Base-by-base conservation (phyloP, 2,329 filamentous ascomycete genomes). In the Niveomyces coronatus region DNA sequence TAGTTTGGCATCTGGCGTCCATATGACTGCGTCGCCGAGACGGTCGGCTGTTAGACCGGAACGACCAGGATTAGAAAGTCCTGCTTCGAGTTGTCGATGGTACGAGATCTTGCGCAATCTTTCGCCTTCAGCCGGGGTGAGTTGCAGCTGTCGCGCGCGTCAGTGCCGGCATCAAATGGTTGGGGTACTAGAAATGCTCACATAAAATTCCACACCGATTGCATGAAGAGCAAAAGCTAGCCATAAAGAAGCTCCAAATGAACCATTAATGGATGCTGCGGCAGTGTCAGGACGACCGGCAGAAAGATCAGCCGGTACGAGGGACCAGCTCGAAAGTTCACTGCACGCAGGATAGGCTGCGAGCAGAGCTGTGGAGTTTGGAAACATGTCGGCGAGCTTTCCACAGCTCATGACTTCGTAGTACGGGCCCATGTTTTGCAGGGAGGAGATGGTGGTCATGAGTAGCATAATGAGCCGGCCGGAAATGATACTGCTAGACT, bases 81-180 rank as follows among this genome's bases (percentile, higher is more conserved):
- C 73, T 5, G 67, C 64, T 44, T 71, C 70, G 6, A 74, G 44
- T 46, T 79, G 74, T 30, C 65, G 59, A 49, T 74, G 64, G 46
- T 73, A 76, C 5, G 67, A 72, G 2, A 78, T 61, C n/a, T 63
- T 58, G 9, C 74, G 62, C 32, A 79, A 53, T 5, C 74, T 58
- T 31, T 75, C 60, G 1, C 58, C 56, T 47, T 79, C 74, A 10
- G 52, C 61, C 0, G 73, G 70, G 0, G 74, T 79, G 15, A 74
- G 51, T 3, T 51, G 56, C 16, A 77, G 53, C 56, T 76, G 46
- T 1, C 9, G 16, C 8, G n/a, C n/a, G n/a, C n/a, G n/a, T n/a
- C n/a, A n/a, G n/a, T n/a, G n/a, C n/a, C n/a, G n/a, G n/a, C n/a
- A n/a, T n/a, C n/a, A n/a, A n/a, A n/a, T n/a, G n/a, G n/a, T n/a